phyloP scores from a whole-genome alignment of 2,329 filamentous ascomycete species.

The Erysiphe pulchra region DNA sequence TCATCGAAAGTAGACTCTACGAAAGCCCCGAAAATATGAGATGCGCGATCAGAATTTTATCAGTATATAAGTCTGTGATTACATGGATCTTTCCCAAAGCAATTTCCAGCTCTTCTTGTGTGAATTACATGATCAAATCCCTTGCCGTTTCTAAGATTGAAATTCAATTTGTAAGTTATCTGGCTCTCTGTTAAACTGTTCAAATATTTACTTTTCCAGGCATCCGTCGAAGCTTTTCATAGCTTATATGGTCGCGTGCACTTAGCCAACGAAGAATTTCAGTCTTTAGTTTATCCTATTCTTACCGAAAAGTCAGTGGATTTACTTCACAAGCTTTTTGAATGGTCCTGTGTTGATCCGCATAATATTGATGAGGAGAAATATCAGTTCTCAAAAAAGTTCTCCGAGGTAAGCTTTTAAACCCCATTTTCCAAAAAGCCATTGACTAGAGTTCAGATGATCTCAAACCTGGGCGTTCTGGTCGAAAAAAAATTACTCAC shows the following conservation, averaged over 20 bases:
- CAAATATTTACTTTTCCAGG: slow-evolving; percentile 20
- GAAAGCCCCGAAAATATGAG: slow-evolving; percentile 42
- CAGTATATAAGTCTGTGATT: slow-evolving; percentile 54
- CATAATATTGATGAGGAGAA: slow-evolving; percentile 74
- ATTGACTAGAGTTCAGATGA: slow-evolving; percentile 26
- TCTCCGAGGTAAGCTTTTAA: slow-evolving; percentile 44
- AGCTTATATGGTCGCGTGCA: slow-evolving; percentile 51
- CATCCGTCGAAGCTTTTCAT: slow-evolving; percentile 61
- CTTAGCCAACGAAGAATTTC: slow-evolving; percentile 54
- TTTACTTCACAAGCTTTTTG: slow-evolving; percentile 47
- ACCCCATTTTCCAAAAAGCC: neutral
- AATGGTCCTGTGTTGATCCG: slow-evolving; percentile 56
- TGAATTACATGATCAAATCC: slow-evolving; percentile 43
- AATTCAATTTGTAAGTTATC: slow-evolving; percentile 39
- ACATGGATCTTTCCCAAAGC: slow-evolving; percentile 74
- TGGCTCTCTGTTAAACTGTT: neutral
- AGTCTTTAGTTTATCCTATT: slow-evolving; percentile 53
- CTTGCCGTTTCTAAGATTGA: slow-evolving; percentile 44
- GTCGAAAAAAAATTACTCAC: slow-evolving; percentile 51
- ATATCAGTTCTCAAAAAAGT: slow-evolving; percentile 78
- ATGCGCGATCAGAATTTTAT: slow-evolving; percentile 52
- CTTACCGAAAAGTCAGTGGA: slow-evolving; percentile 46
- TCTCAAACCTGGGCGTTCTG: slow-evolving; percentile 65
- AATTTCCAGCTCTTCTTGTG: slow-evolving; percentile 42
- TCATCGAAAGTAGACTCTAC: slow-evolving; percentile 30